Conservation (phyloP, 805 yeast genomes). For the Metschnikowia dekortorum region DNA sequence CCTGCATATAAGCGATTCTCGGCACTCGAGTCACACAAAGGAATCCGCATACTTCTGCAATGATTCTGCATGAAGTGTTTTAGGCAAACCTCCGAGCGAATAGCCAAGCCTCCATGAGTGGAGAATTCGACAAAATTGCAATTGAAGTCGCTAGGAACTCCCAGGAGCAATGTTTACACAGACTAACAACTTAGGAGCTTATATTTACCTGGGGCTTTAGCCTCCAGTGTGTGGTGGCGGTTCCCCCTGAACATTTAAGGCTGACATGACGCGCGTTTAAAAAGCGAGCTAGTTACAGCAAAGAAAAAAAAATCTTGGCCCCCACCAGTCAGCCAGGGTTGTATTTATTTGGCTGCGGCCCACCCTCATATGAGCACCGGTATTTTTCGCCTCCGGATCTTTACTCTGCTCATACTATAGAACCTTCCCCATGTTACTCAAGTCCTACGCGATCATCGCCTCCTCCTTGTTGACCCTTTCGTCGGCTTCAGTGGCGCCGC, state of each 20-base stretch:
- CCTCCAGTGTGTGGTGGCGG: neutral
- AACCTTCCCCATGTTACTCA: neutral
- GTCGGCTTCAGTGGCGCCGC: slow-evolving; percentile 8
- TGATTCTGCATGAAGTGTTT: too few relatives aligned
- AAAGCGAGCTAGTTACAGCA: neutral
- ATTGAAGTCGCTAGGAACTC: too few relatives aligned
- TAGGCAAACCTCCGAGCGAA: too few relatives aligned
- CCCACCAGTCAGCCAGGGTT: neutral
- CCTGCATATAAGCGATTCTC: too few relatives aligned
- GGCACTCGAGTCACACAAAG: too few relatives aligned
- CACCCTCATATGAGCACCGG: neutral
- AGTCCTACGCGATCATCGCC: neutral
- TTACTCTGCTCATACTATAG: neutral
- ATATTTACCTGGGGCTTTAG: too few relatives aligned
- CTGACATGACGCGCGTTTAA: neutral
- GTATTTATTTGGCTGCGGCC: neutral
- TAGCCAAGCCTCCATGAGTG: too few relatives aligned
- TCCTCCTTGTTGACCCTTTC: slow-evolving; percentile 5
- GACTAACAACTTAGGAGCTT: too few relatives aligned
- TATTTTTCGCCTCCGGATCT: neutral
- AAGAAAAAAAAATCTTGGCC: neutral
- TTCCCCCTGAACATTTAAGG: neutral
- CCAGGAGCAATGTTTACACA: too few relatives aligned
- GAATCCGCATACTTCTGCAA: too few relatives aligned
- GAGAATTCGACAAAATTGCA: too few relatives aligned